A percentile compares a stretch with the other conserved stretches of the same genome.
These are phyloP conservation scores for Boletales sp. DNA, from an alignment of 768 basidiomycete species.

Conservation along the genomic window DNA sequence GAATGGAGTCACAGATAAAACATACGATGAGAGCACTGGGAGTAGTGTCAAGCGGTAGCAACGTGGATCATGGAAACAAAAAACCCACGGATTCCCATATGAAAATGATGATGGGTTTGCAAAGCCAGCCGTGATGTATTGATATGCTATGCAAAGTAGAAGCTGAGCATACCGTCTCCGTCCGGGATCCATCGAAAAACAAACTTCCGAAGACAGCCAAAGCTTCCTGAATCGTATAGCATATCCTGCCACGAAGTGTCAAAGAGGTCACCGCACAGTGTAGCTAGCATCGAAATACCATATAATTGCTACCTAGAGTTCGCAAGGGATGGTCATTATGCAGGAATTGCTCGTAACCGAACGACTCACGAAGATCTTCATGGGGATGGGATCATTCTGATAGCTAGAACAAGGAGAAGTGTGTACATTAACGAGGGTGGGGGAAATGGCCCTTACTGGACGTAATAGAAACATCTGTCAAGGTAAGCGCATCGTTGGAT, in stretches of 20 bases:
- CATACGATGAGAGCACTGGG: constrained; percentile 7
- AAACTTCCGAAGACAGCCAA: constrained; percentile 3
- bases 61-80: too few species aligned
- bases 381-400: not conserved
- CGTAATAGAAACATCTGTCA: constrained; percentile 6
- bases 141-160: not conserved
- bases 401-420: not conserved
- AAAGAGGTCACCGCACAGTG: not conserved
- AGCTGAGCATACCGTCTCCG: not conserved
- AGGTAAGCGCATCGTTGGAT: too few species aligned
- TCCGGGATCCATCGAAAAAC: not conserved
- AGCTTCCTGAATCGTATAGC: constrained; percentile 6
- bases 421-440: not conserved
- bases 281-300: not conserved
- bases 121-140: not conserved
- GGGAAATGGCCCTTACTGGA: not conserved
- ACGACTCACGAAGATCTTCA: constrained; percentile 5
- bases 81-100: not conserved
- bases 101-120: not conserved
- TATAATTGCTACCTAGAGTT: not conserved
- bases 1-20: not conserved
- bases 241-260: not conserved
- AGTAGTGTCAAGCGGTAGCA: not conserved
- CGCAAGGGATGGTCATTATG: not conserved
- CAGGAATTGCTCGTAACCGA: not conserved